phyloP scores from a whole-genome alignment of 257 asterid genomes.

The Forsythia viridissima region DNA sequence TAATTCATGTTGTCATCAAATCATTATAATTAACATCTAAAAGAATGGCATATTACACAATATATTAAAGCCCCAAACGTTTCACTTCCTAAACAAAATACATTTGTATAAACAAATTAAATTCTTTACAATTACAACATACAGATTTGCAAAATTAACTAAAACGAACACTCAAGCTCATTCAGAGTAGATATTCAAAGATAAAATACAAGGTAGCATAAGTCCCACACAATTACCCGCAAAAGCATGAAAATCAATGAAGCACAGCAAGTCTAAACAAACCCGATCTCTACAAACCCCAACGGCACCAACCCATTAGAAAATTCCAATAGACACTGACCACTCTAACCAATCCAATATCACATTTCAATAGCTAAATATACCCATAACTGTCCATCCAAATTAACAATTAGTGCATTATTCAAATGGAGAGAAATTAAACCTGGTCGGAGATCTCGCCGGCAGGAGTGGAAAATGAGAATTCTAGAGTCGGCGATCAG shows the following conservation, averaged over 20 bases:
- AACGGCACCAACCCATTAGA: constrained; percentile 12
- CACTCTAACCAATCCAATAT: constrained; percentile 3
- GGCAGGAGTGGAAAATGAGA: constrained; percentile 27
- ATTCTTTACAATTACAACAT: background rate
- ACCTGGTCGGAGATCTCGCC: constrained; percentile 61
- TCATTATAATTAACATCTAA: constrained; percentile 5
- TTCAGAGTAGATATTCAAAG: background rate
- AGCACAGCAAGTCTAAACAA: constrained; percentile 23
- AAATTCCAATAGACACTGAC: constrained; percentile 17
- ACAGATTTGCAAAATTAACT: background rate
- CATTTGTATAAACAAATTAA: background rate
- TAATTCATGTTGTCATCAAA: constrained; percentile 19
- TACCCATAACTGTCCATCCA: background rate
- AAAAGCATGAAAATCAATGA: constrained; percentile 7
- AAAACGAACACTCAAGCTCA: background rate
- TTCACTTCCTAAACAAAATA: background rate
- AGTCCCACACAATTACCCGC: constrained; percentile 14
- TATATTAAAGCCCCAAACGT: background rate
- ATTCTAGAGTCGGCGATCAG: constrained; percentile 39
- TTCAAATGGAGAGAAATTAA: background rate
- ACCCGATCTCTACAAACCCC: constrained; percentile 8
- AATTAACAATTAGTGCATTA: background rate
- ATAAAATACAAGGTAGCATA: constrained; percentile 15
- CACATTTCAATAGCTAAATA: constrained; percentile 14
- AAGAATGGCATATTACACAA: background rate